Base-by-base conservation (phyloP, 2,329 filamentous ascomycete species). In the Aureobasidium sp. region DNA sequence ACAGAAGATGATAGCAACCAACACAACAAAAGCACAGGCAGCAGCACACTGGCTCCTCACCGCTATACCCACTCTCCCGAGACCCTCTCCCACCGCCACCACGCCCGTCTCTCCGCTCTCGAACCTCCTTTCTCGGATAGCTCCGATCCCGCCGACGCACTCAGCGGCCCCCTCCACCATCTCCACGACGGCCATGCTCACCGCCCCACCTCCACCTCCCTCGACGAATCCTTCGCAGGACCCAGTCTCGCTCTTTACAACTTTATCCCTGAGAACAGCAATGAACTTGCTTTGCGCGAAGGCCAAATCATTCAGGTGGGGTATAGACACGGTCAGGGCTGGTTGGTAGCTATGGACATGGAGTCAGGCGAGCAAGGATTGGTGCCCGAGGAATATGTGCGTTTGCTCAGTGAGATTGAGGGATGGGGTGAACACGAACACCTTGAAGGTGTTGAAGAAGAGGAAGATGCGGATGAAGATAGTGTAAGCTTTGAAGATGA, bases 251-350 rank as follows among this genome's bases (percentile, higher is more conserved):
- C 94, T 6, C 80, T 99, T 25, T 99, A 96, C 72, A 92, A 97
- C 72, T 99, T 99, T 75, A 87, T 87, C 68, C 85, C 92, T 36
- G 93, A 97, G 74, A 97, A 97, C 72, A 91, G 97, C 73, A 99
- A 97, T 71, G 94, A 99, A 74, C 78, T 99, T 62, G 91, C 91
- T 4, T 78, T 99, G 50, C 86, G 90, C 0, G 94, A 99, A 75
- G 94, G 94, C 6, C 94, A 99, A 71, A 90, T 97, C 62, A 96
- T 99, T 61, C 89, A 94, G 79, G 92, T 99, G 29, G 96, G 91
- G 14, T 99, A 97, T 74, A 84, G 94, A 47, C 92, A 97, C 72
- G 93, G 93, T 14, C 91, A 97, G 75, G 94, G 94, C 61, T 99
- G 94, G 94, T 81, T 99, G 57, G 94, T 99, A 29, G 94, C 94